A percentile compares a stretch with the other conserved stretches of the same genome.
These are phyloP conservation scores for Phytopythium oedochilum DNA, from an alignment of 352 stramenopile genomes.

Conservation along the genomic window DNA sequence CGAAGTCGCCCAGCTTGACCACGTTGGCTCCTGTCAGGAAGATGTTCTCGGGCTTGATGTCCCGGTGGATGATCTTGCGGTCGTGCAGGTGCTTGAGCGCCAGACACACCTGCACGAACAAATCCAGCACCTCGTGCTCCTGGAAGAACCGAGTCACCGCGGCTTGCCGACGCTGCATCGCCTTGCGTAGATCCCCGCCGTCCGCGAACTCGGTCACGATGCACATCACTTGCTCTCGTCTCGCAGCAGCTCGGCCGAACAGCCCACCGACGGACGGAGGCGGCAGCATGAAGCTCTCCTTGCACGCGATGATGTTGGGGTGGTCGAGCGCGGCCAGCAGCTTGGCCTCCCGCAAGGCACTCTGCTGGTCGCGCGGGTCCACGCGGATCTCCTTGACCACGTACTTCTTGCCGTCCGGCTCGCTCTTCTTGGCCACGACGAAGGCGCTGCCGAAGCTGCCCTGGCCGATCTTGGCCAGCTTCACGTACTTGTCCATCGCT, in stretches of 20 bases:
- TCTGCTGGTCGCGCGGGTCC: slow-evolving; percentile 55
- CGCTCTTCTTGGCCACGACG: slow-evolving; percentile 42
- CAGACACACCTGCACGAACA: slow-evolving; percentile 71
- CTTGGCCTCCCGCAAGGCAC: slow-evolving; percentile 56
- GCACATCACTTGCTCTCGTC: slow-evolving; percentile 39
- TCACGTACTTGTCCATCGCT: slow-evolving; percentile 80
- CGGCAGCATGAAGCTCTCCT: slow-evolving; percentile 65
- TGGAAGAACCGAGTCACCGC: slow-evolving; percentile 11
- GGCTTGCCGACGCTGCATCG: slow-evolving; percentile 28
- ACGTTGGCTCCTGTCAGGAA: slow-evolving; percentile 66
- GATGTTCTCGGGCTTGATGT: slow-evolving; percentile 87
- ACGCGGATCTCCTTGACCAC: slow-evolving; percentile 78
- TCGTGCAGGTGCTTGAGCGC: slow-evolving; percentile 78
- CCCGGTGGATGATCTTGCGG: slow-evolving; percentile 83
- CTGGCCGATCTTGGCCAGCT: slow-evolving; percentile 71
- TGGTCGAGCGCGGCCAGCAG: slow-evolving; percentile 71
- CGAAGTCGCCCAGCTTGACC: slow-evolving; percentile 78
- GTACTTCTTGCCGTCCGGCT: slow-evolving; percentile 32
- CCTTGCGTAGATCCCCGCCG: slow-evolving; percentile 61
- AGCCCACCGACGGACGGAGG: slow-evolving; percentile 3
- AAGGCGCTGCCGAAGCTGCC: slow-evolving; percentile 70
- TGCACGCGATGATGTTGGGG: slow-evolving; percentile 80
- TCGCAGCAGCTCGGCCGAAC: slow-evolving; percentile 1
- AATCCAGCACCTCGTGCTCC: slow-evolving; percentile 41
- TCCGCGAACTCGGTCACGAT: slow-evolving; percentile 87